Base-by-base conservation (phyloP, 352 stramenopile genomes). In the Globisporangium cylindrosporum region DNA sequence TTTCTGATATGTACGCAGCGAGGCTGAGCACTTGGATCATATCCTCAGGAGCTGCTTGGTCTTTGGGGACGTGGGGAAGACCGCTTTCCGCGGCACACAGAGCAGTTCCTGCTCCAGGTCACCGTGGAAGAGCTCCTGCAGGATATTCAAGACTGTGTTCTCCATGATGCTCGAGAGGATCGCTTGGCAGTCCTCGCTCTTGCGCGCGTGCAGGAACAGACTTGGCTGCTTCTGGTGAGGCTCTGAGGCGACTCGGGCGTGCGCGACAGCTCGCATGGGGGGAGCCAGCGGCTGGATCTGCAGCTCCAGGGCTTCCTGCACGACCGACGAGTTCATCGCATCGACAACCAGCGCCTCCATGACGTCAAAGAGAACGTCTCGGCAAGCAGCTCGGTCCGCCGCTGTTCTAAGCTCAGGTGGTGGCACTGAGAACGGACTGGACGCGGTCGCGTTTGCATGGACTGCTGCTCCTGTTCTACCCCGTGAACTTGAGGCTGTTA, bases 41-140 rank as follows among this genome's bases (percentile, higher is more conserved):
- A 56, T 56, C 15, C 34, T 43, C 58, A 66, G 25, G 25, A 70
- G 46, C 20, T 53, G 64, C 43, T 61, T 71, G 55, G 34, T 73
- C 9, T 73, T 73, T 24, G 73, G 60, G 0, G 62, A 64, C 14
- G 63, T 77, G 6, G 79, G 82, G 53, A 91, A 90, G 10, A 90
- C 77, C 0, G 60, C 32, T 29, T 89, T 90, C 22, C 82, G 80
- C 4, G 86, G 82, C 20, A 95, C 73, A 59, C 84, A 93, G 0
- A 80, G 57, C 27, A 94, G 61, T n/a, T 92, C 82, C 29, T 82
- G 66, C 49, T 91, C 84, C 32, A 95, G 62, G 55, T 93, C 88
- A 10, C 82, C 80, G 66, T 92, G 79, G 71, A 92, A 92, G 34
- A 95, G 82, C 62, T 95, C 88, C 66, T 95, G 88, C 24, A 95